A percentile compares a stretch with the other conserved stretches of the same genome.
Evolutionary conservation across 805 yeast genomes (phyloP).

Genomic region (Candida xiaguanensis): DNA sequence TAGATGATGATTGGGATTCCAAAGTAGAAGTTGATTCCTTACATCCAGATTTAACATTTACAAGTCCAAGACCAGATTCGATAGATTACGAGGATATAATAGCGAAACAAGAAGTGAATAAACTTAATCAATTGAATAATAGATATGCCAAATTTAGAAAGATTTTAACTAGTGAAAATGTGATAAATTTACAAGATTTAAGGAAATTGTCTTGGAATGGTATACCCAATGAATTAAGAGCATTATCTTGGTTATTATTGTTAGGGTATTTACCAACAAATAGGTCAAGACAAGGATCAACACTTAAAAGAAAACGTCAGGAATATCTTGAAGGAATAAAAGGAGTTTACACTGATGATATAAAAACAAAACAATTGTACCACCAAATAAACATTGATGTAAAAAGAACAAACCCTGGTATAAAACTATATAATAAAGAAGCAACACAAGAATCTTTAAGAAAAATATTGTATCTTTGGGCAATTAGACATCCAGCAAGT

Average conservation of each 20-base stretch:
- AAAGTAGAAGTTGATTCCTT: slow-evolving; percentile 32
- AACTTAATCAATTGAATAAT: slow-evolving; percentile 55
- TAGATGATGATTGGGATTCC: slow-evolving; percentile 92
- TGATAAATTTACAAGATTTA: slow-evolving; percentile 61
- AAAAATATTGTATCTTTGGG: slow-evolving; percentile 86
- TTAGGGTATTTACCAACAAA: slow-evolving; percentile 90
- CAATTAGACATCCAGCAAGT: slow-evolving; percentile 93
- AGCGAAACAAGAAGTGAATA: slow-evolving; percentile 47
- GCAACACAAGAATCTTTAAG: slow-evolving; percentile 78
- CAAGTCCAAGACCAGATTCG: slow-evolving; percentile 6
- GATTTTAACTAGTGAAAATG: slow-evolving; percentile 47
- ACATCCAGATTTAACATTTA: slow-evolving; percentile 31
- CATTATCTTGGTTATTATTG: slow-evolving; percentile 84
- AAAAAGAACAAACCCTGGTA: slow-evolving; percentile 87
- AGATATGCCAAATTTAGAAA: slow-evolving; percentile 65
- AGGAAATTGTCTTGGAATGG: slow-evolving; percentile 92
- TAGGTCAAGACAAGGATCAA: slow-evolving; percentile 64
- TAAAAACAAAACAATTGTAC: slow-evolving; percentile 61
- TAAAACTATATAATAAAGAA: slow-evolving; percentile 64
- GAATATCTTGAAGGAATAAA: slow-evolving; percentile 78
- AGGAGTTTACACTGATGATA: slow-evolving; percentile 45
- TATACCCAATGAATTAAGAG: slow-evolving; percentile 74
- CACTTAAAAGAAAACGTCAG: slow-evolving; percentile 73
- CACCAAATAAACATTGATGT: slow-evolving; percentile 95
- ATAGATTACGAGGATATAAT: slow-evolving; percentile 24